These are phyloP conservation scores for Aspergillus leporis DNA, from an alignment of 495 filamentous ascomycete species.

Conservation along the genomic window DNA sequence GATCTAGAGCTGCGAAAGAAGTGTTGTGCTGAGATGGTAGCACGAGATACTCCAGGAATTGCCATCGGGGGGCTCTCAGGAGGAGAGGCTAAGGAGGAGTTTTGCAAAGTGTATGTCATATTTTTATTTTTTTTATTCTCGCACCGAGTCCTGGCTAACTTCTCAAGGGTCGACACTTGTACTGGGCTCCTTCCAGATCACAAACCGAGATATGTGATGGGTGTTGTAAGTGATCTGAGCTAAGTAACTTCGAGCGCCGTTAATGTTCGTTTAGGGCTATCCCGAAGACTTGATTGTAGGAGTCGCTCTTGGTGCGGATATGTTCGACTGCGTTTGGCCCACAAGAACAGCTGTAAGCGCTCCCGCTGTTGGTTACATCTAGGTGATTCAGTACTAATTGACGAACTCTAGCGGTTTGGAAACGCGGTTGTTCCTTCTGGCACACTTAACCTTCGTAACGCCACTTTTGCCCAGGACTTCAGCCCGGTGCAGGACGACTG, in stretches of 20 bases:
- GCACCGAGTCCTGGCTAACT: slow-evolving; percentile 16
- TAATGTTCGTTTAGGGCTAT: slow-evolving; percentile 60
- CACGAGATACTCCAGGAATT: slow-evolving; percentile 88
- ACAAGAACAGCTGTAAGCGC: slow-evolving; percentile 77
- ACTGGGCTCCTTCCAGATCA: slow-evolving; percentile 80
- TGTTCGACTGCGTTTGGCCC: slow-evolving; percentile 99
- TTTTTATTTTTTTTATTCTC: neutral
- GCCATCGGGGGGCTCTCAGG: slow-evolving; percentile 94
- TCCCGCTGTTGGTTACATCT: neutral
- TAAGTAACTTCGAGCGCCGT: neutral
- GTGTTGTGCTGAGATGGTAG: slow-evolving; percentile 89
- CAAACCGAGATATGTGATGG: slow-evolving; percentile 98
- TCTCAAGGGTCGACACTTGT: slow-evolving; percentile 73
- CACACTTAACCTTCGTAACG: slow-evolving; percentile 77
- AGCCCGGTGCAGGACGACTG: slow-evolving; percentile 80
- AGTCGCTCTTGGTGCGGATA: slow-evolving; percentile 90
- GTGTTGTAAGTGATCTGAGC: slow-evolving; percentile 61
- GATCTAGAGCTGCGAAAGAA: slow-evolving; percentile 84
- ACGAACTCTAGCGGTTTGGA: slow-evolving; percentile 67
- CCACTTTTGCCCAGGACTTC: slow-evolving; percentile 77
- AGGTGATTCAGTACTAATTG: neutral
- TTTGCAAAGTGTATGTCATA: slow-evolving; percentile 55
- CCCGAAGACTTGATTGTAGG: slow-evolving; percentile 93
- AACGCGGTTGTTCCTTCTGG: slow-evolving; percentile 85
- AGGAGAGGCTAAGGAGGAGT: slow-evolving; percentile 71